These are phyloP conservation scores for Vigna radiata DNA, from an alignment of 306 rosid species.

Conservation along the genomic window DNA sequence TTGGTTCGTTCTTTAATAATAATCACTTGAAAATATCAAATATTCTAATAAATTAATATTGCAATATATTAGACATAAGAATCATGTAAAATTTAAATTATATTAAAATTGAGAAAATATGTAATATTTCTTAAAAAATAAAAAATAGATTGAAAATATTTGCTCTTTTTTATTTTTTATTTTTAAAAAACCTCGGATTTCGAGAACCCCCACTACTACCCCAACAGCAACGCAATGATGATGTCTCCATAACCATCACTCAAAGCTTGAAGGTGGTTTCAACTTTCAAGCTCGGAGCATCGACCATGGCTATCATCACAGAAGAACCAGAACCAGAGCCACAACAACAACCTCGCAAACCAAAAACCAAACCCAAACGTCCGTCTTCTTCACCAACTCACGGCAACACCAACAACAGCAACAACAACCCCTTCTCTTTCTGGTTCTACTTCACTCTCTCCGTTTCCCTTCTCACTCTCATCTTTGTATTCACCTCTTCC, in stretches of 20 bases:
- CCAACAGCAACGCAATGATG: background rate
- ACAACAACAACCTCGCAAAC: background rate
- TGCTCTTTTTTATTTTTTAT: too few relatives aligned
- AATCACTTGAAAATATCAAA: too few relatives aligned
- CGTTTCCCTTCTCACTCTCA: conserved; percentile 63
- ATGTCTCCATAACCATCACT: background rate
- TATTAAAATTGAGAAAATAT: too few relatives aligned
- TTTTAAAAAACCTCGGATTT: background rate
- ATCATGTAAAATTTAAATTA: too few relatives aligned
- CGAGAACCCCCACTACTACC: background rate
- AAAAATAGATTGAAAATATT: too few relatives aligned
- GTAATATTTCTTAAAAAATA: too few relatives aligned
- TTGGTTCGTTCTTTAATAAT: background rate
- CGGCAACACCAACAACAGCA: background rate
- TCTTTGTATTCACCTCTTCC: conserved; percentile 58
- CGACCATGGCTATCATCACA: conserved; percentile 80
- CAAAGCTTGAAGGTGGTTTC: background rate
- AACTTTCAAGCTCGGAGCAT: background rate
- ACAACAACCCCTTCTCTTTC: conserved; percentile 66
- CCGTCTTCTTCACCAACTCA: background rate
- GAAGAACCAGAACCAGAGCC: conserved; percentile 49
- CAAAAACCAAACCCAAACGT: conserved; percentile 44
- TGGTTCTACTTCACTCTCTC: conserved; percentile 82
- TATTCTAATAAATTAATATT: too few relatives aligned
- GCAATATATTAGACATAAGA: too few relatives aligned